Conservation (phyloP, 139 green algal genomes). For the Tetradesmus lagerheimii region DNA sequence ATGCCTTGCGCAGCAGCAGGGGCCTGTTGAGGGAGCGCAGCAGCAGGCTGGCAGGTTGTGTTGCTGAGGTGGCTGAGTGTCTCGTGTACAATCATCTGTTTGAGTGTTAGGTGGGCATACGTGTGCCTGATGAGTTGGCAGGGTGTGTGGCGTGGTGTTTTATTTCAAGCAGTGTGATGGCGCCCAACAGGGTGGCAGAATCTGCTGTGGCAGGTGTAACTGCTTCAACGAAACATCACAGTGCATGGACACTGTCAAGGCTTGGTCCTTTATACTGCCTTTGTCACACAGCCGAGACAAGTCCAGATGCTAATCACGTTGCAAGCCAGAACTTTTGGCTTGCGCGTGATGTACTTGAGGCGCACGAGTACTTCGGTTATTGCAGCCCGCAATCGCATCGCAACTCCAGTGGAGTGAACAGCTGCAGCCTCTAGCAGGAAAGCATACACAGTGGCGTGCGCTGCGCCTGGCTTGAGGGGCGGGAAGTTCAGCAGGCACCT, state of each 20-base stretch:
- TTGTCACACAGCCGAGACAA: no score
- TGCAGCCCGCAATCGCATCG: no score
- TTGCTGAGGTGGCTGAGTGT: neutral
- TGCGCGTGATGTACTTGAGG: no score
- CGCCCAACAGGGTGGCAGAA: neutral
- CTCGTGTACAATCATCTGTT: neutral
- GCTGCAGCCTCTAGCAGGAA: no score
- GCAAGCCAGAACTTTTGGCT: no score
- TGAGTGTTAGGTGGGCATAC: neutral
- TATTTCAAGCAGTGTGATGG: neutral
- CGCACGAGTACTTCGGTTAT: no score
- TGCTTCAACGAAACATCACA: neutral
- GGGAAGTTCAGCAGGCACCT: neutral
- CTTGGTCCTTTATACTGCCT: no score
- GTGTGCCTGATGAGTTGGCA: neutral
- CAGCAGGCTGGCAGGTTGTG: neutral
- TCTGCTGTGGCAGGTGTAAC: neutral
- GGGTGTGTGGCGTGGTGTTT: neutral
- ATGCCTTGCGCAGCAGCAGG: neutral
- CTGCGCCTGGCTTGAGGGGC: no score
- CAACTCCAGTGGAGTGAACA: no score
- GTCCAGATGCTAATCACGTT: no score
- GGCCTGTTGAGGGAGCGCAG: neutral
- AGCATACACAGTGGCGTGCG: no score
- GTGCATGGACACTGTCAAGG: no score